phyloP scores from a whole-genome alignment of 1,284 basidiomycete species.

The Takashimella koratensis region DNA sequence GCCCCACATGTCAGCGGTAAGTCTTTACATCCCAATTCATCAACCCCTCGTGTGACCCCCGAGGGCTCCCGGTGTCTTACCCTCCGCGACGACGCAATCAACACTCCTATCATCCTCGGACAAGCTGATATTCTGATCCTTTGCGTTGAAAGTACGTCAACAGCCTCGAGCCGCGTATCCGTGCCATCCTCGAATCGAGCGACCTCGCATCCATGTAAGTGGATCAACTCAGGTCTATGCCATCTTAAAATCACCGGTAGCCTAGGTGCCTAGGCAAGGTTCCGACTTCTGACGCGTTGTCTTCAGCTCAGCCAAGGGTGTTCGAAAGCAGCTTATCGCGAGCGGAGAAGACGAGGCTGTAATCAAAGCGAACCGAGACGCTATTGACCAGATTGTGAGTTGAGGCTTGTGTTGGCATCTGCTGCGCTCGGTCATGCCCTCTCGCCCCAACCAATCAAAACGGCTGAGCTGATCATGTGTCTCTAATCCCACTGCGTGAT shows the following conservation, averaged over 20 bases:
- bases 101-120: no score
- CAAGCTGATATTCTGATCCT: background rate
- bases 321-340: slow-evolving; percentile 42
- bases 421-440: background rate
- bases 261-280: no score
- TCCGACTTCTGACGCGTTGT: no score
- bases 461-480: background rate
- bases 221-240: no score
- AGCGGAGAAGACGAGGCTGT: slow-evolving; percentile 35
- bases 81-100: no score
- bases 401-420: background rate
- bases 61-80: no score
- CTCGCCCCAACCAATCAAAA: background rate
- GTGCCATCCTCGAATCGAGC: slow-evolving; percentile 26
- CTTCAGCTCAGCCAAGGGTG: slow-evolving; percentile 44
- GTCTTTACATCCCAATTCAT: no score
- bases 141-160: slow-evolving; percentile 28
- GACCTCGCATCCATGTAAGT: slow-evolving; percentile 39
- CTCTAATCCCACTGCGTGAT: background rate
- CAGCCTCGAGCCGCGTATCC: slow-evolving; percentile 29
- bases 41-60: no score
- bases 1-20: no score
- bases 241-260: no score
- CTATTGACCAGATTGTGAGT: slow-evolving; percentile 43
- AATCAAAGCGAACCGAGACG: slow-evolving; percentile 38